Evolutionary conservation across 192 early-diverging fungal species (phyloP).

Genomic region (Allomyces javanicus): DNA sequence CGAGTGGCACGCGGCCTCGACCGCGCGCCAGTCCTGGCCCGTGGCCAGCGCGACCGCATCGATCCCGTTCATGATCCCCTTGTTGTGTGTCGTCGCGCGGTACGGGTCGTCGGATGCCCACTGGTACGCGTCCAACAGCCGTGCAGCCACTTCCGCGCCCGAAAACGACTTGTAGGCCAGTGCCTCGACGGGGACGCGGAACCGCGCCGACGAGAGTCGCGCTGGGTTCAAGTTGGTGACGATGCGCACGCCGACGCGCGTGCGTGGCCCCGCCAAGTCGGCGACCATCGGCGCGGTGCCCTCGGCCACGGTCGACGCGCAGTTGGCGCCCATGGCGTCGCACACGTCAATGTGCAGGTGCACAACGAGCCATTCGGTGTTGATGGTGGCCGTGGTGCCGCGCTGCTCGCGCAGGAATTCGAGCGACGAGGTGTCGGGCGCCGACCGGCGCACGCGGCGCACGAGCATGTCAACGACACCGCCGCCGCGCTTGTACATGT

Average conservation of each 20-base stretch:
- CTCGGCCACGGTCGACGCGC: conserved; percentile 45
- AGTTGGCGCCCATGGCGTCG: conserved; percentile 64
- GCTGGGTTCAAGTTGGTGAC: conserved; percentile 47
- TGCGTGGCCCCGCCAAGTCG: conserved; percentile 19
- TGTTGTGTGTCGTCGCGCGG: conserved; percentile 56
- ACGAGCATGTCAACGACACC: conserved; percentile 36
- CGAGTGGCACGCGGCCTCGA: conserved; percentile 50
- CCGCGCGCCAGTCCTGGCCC: conserved; percentile 60
- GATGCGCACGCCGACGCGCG: conserved; percentile 41
- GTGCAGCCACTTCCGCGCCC: conserved; percentile 37
- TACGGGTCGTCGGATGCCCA: conserved; percentile 50
- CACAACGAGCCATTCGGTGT: conserved; percentile 42
- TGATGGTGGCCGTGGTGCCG: conserved; percentile 1
- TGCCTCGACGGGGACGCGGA: conserved; percentile 34
- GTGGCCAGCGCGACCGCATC: conserved; percentile 56
- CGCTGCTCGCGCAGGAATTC: not conserved
- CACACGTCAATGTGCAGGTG: conserved; percentile 58
- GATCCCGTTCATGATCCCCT: conserved; percentile 66
- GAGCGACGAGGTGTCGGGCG: not conserved
- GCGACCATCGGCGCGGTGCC: conserved; percentile 40
- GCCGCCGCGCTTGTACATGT: conserved; percentile 45
- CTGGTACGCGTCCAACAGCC: conserved; percentile 45
- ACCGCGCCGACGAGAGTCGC: conserved; percentile 26
- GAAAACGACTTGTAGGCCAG: conserved; percentile 43
- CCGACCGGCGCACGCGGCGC: conserved; percentile 19